Conservation (phyloP, 1,284 basidiomycete genomes). For the Ustilago esculenta region DNA sequence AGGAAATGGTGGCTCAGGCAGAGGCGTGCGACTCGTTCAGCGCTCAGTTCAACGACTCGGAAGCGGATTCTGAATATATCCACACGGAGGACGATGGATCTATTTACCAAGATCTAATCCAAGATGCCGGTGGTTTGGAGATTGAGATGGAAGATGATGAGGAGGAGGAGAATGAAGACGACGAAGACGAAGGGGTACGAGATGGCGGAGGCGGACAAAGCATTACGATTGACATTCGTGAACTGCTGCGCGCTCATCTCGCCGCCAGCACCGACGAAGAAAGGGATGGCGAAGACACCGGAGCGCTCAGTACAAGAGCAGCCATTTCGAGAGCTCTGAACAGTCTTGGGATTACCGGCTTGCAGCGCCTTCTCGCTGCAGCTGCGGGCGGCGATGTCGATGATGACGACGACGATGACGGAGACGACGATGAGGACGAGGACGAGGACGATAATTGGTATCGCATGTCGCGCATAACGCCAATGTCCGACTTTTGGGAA, state of each 20-base stretch:
- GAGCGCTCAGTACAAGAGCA: slow-evolving; percentile 19
- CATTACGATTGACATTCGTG: slow-evolving; percentile 45
- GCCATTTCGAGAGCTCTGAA: slow-evolving; percentile 39
- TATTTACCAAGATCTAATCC: slow-evolving; percentile 26
- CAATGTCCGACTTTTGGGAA: slow-evolving; percentile 59
- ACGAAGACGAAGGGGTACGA: slow-evolving; percentile 8
- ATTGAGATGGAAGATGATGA: slow-evolving; percentile 40
- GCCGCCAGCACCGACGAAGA: slow-evolving; percentile 10
- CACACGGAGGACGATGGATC: slow-evolving; percentile 30
- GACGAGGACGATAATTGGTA: slow-evolving; percentile 43
- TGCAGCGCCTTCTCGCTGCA: slow-evolving; percentile 48
- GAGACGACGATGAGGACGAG: slow-evolving; percentile 44
- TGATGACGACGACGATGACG: slow-evolving; percentile 46
- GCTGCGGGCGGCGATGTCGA: slow-evolving; percentile 26
- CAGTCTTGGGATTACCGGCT: slow-evolving; percentile 46
- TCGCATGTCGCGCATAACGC: slow-evolving; percentile 30
- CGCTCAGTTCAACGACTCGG: slow-evolving; percentile 34
- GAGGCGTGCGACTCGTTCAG: slow-evolving; percentile 30
- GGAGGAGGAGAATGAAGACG: slow-evolving; percentile 24
- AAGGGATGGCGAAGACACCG: slow-evolving; percentile 11
- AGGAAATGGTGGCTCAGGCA: slow-evolving; percentile 40
- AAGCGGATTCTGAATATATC: slow-evolving; percentile 34
- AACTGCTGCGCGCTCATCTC: slow-evolving; percentile 43
- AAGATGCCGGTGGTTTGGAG: slow-evolving; percentile 32
- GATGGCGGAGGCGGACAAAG: slow-evolving; percentile 27